These are phyloP conservation scores for Dovyalis caffra DNA, from an alignment of 345 rosid species.

Conservation along the genomic window DNA sequence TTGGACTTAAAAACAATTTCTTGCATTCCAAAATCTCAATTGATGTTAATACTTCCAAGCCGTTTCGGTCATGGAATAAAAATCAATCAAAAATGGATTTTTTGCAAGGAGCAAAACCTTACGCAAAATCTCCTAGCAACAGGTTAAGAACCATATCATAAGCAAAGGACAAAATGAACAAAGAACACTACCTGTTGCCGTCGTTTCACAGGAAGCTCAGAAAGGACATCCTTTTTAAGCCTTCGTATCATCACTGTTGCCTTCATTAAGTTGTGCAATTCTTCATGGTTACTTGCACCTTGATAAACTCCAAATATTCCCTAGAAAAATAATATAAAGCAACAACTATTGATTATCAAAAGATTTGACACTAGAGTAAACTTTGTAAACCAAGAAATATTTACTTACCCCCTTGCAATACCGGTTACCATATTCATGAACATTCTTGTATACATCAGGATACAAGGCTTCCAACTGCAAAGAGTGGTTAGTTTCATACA, in stretches of 20 bases:
- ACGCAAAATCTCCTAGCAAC: background rate
- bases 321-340: constrained; percentile 36
- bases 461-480: constrained; percentile 88
- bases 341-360: constrained; percentile 7
- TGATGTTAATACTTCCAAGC: background rate
- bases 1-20: no score
- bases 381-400: background rate
- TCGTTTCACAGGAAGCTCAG: constrained; percentile 83
- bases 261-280: constrained; percentile 93
- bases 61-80: background rate
- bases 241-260: constrained; percentile 96
- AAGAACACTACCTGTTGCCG: constrained; percentile 73
- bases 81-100: no score
- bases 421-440: constrained; percentile 81
- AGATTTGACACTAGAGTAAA: background rate
- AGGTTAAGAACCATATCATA: background rate
- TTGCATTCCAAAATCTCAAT: background rate
- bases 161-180: background rate
- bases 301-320: constrained; percentile 83
- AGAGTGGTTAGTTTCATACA: constrained; percentile 5
- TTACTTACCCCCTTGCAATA: constrained; percentile 87
- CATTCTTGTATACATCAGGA: constrained; percentile 79
- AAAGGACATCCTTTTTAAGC: constrained; percentile 87
- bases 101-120: background rate
- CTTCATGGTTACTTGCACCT: constrained; percentile 97